Evolutionary conservation across 192 early-diverging fungal species (phyloP), one percentile per base, ranked within the genome.

Genomic region (Backusella australiensis): DNA sequence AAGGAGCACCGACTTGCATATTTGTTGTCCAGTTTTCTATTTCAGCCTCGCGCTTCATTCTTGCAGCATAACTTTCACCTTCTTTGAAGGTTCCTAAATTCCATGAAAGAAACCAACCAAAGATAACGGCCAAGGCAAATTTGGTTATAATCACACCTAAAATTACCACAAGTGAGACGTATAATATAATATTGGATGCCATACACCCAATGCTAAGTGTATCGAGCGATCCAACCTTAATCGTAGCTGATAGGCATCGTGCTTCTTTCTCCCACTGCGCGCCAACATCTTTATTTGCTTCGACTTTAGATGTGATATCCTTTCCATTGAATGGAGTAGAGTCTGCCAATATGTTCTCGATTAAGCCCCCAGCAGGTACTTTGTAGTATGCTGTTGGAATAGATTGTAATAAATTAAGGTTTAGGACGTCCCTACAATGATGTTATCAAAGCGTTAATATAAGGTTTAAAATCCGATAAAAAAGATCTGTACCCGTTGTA

Each of bases 141-240:
- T 90, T 87, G 65, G 88, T 83, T 59, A 92, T 46, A 66, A 94
- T 89, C 0, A 88, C 87, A 73, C 91, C 87, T 52, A 93, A 72
- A 80, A 91, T 90, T 68, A 93, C 87, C 71, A 87, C 86, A 41
- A 96, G 85, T 21, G 95, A 95, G 12, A 94, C 86, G 73, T 90
- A 96, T 14, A 96, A 83, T 9, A 94, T 84, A 52, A 97, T 91
- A 70, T 93, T 89, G 0, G 94, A 90, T 2, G 93, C 85, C 46
- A 95, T 91, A 84, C 96, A 98, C 0, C 95, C 95, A 41, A 93
- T 80, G 6, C 91, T 89, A 56, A 87, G 88, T 29, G 90, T 84
- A 78, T 98, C 95, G 67, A 98, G 82, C 4, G 86, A 87, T 0
- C 95, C 96, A 32, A 96, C 91, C 71, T 91, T 88, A 86, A 94